Evolutionary conservation across 208 protist genomes (phyloP).

Genomic region (Phytomonas sp.): DNA sequence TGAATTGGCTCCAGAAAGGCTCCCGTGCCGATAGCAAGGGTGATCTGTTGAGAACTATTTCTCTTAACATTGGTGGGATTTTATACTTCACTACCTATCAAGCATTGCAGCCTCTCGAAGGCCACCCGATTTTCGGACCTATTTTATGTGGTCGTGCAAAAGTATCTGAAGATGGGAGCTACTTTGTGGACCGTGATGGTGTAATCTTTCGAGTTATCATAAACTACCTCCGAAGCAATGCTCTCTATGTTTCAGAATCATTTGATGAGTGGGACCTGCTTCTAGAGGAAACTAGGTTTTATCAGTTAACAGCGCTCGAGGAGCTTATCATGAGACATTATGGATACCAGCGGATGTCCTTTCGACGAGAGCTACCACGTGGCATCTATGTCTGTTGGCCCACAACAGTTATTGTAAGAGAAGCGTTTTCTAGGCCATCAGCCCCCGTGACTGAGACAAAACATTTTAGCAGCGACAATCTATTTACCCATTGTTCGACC

Average conservation of each 20-base stretch:
- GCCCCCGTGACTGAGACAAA: not conserved
- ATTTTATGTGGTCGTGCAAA: slow-evolving; percentile 34
- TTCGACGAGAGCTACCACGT: slow-evolving; percentile 45
- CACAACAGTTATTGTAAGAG: slow-evolving; percentile 4
- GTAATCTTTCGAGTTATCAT: slow-evolving; percentile 53
- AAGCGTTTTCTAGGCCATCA: slow-evolving; percentile 1
- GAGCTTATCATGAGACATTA: slow-evolving; percentile 29
- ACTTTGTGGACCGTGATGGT: slow-evolving; percentile 63
- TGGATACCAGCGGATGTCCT: slow-evolving; percentile 50
- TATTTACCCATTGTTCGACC: not conserved
- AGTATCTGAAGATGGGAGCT: slow-evolving; percentile 38
- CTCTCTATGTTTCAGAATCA: slow-evolving; percentile 32
- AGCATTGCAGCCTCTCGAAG: slow-evolving; percentile 22
- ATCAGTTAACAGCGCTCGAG: slow-evolving; percentile 34
- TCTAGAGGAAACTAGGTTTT: slow-evolving; percentile 36
- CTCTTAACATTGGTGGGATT: slow-evolving; percentile 61
- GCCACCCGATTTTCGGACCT: slow-evolving; percentile 40
- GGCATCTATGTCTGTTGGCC: slow-evolving; percentile 63
- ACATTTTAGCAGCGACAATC: not conserved
- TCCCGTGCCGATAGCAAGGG: slow-evolving; percentile 34
- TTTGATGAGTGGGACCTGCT: slow-evolving; percentile 69
- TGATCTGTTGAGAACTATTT: slow-evolving; percentile 31
- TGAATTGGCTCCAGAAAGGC: slow-evolving; percentile 27
- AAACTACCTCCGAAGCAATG: slow-evolving; percentile 43
- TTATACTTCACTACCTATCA: slow-evolving; percentile 32